These are phyloP conservation scores for Echinochloa phyllopogon DNA, from an alignment of 176 grass and related monocot species.

Conservation along the genomic window DNA sequence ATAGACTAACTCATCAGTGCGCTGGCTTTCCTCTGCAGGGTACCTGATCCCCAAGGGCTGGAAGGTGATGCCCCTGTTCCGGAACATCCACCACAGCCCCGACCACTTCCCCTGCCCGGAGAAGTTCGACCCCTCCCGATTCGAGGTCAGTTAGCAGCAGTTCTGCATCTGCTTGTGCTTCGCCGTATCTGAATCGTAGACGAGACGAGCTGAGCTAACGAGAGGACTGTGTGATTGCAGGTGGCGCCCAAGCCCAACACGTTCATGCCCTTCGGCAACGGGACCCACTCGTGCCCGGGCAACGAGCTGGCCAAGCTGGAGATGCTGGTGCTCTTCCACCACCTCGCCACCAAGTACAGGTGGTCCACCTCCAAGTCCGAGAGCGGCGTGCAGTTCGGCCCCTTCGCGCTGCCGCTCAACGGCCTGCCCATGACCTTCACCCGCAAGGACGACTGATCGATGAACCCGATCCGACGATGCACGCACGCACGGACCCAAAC, in stretches of 20 bases:
- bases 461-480: not conserved
- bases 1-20: conserved; percentile 26
- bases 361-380: conserved; percentile 84
- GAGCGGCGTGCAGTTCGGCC: conserved; percentile 87
- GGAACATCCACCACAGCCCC: conserved; percentile 96
- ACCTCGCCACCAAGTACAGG: conserved; percentile 86
- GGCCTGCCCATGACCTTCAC: conserved; percentile 89
- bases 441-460: conserved; percentile 46
- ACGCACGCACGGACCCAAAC: not conserved
- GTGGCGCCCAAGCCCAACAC: conserved; percentile 88
- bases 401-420: conserved; percentile 82
- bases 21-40: conserved; percentile 46
- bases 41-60: conserved; percentile 99
- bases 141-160: conserved; percentile 61
- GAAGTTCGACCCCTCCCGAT: conserved; percentile 94
- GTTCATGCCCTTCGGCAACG: conserved; percentile 99
- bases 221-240: conserved; percentile 32
- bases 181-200: not conserved
- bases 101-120: conserved; percentile 86
- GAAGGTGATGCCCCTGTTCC: conserved; percentile 96
- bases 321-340: conserved; percentile 94
- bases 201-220: no score
- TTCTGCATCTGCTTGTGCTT: not conserved
- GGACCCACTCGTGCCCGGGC: conserved; percentile 96
- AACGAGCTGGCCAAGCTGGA: conserved; percentile 99